Evolutionary conservation across 2,329 filamentous ascomycete genomes (phyloP).

Genomic region (Apiospora arundinis): DNA sequence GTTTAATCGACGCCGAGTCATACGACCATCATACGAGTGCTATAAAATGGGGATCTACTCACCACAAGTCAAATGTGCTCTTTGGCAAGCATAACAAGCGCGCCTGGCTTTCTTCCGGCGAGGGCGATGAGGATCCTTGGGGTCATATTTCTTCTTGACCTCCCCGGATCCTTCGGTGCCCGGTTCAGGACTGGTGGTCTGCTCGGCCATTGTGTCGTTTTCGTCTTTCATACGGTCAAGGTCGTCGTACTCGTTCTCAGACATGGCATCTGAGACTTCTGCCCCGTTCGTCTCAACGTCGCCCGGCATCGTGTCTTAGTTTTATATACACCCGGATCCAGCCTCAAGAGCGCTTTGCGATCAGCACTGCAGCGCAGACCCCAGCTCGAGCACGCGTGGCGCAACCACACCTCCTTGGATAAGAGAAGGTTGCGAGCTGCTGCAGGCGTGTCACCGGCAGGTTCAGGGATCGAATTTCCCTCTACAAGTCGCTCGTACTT

Average conservation of each 20-base stretch:
- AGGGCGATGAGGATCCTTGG: conserved; percentile 89
- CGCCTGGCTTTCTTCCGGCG: conserved; percentile 94
- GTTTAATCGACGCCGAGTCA: conserved; percentile 13
- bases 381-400: conserved; percentile 34
- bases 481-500: conserved; percentile 19
- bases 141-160: conserved; percentile 73
- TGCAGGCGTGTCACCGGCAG: conserved; percentile 36
- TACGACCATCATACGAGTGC: conserved; percentile 22
- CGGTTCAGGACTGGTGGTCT: conserved; percentile 49
- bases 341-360: conserved; percentile 29
- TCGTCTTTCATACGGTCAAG: conserved; percentile 51
- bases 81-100: conserved; percentile 95
- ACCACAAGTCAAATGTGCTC: conserved; percentile 98
- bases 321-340: conserved; percentile 52
- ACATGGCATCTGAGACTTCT: conserved; percentile 64
- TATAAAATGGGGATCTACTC: conserved; percentile 54
- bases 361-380: conserved; percentile 33
- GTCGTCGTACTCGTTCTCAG: conserved; percentile 63
- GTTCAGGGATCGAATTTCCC: conserved; percentile 27
- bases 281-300: conserved; percentile 58
- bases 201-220: conserved; percentile 60
- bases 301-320: conserved; percentile 61
- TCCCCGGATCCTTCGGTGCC: conserved; percentile 54
- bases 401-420: conserved; percentile 39
- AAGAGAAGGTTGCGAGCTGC: conserved; percentile 36